Evolutionary conservation across 2,329 filamentous ascomycete species (phyloP), one percentile per base, ranked within the genome.

Genomic region (Neobulgaria alba): DNA sequence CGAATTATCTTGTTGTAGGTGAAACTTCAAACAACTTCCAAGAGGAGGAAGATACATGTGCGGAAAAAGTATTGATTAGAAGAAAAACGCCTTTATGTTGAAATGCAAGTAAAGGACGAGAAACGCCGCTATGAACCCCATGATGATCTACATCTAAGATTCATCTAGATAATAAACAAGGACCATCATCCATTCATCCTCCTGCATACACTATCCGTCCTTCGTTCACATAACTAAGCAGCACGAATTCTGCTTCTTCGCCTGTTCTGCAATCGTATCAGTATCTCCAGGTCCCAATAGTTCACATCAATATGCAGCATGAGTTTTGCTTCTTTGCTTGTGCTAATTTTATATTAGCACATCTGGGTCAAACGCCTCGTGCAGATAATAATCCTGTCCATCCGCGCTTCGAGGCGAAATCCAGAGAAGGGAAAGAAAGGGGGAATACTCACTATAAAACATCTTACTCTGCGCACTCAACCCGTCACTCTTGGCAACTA

Each of bases 391-490:
- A n/a, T n/a, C n/a, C n/a, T n/a, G n/a, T n/a, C n/a, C n/a, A n/a
- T n/a, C n/a, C n/a, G n/a, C n/a, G n/a, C n/a, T n/a, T n/a, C n/a
- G n/a, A n/a, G n/a, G n/a, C n/a, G n/a, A n/a, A n/a, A n/a, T n/a
- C n/a, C n/a, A n/a, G n/a, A n/a, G n/a, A n/a, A n/a, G n/a, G n/a
- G 29, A 12, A 15, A 38, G 16, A 33, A 35, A 41, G 31, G 7
- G 8, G 30, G 18, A 12, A 5, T 16, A 67, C 72, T 56, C 64
- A 82, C 82, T 87, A 64, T 96, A 96, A 64, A 98, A 98, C 83
- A 93, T 90, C 75, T 95, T 96, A 68, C 87, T 95, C 71, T 92
- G 85, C 36, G 79, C 77, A 65, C 86, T 94, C 57, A 98, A 66
- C 10, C 82, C 86, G 56, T 95, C 87, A 57, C 86, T 94, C 77